A percentile compares a stretch with the other conserved stretches of the same genome.
Evolutionary conservation across 345 rosid genomes (phyloP).

Genomic region (Chamaenerion angustifolium): DNA sequence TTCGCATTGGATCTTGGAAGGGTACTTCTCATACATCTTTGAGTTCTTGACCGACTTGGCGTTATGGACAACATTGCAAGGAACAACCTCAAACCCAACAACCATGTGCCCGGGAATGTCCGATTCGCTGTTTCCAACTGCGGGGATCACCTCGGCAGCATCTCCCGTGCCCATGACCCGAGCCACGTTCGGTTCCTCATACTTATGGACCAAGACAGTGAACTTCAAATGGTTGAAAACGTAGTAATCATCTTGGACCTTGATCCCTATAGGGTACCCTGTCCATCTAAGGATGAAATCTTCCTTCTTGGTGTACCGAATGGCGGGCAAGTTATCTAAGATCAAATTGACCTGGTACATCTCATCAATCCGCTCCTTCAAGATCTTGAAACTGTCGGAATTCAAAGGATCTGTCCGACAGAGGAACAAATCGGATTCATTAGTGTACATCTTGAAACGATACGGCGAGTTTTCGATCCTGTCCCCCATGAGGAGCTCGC

Average conservation of each 20-base stretch:
- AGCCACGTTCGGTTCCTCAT: background rate
- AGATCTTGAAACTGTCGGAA: background rate
- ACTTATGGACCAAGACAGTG: constrained; percentile 6
- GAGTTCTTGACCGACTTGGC: constrained; percentile 21
- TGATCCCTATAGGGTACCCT: constrained; percentile 7
- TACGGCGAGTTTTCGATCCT: constrained; percentile 6
- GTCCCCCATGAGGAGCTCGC: constrained; percentile 10
- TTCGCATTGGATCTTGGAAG: too few species aligned
- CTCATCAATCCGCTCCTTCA: constrained; percentile 7
- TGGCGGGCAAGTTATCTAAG: constrained; percentile 6
- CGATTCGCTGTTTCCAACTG: background rate
- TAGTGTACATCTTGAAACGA: constrained; percentile 6
- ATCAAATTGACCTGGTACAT: constrained; percentile 11
- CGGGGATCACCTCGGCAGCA: background rate
- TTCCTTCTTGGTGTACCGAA: background rate
- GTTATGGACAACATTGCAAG: constrained; percentile 29
- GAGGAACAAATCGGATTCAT: constrained; percentile 8
- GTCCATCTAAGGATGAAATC: constrained; percentile 4
- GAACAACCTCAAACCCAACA: constrained; percentile 32
- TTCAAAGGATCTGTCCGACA: constrained; percentile 9
- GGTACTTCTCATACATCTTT: constrained; percentile 13
- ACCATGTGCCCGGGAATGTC: constrained; percentile 30
- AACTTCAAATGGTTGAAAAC: constrained; percentile 13
- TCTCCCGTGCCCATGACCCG: background rate
- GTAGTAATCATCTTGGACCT: background rate